phyloP scores from a whole-genome alignment of 768 basidiomycete genomes.

The Fistulinella prunicolor region DNA sequence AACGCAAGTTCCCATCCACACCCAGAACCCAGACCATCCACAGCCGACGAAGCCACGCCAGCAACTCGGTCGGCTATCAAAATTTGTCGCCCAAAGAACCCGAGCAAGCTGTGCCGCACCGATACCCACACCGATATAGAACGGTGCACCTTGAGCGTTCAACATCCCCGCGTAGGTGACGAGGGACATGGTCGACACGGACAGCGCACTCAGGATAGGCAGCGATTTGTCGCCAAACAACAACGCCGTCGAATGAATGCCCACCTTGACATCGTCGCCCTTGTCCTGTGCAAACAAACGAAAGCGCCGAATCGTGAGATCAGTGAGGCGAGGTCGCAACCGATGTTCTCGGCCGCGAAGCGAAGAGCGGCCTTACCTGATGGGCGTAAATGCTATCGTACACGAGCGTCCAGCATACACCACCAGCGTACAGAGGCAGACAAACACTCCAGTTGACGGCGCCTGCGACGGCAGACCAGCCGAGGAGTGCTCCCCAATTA shows the following conservation, averaged over 20 bases:
- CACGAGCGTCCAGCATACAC: conserved; percentile 90
- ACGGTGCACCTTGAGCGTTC: conserved; percentile 72
- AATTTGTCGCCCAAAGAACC: conserved; percentile 71
- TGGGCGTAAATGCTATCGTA: conserved; percentile 99
- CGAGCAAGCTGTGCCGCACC: conserved; percentile 76
- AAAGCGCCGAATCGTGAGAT: background rate
- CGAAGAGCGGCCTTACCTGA: conserved; percentile 55
- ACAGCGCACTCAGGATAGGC: conserved; percentile 71
- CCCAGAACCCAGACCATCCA: conserved; percentile 84
- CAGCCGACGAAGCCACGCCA: conserved; percentile 89
- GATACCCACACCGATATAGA: conserved; percentile 74
- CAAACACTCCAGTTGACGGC: conserved; percentile 78
- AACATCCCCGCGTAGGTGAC: conserved; percentile 78
- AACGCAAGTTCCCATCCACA: conserved; percentile 75
- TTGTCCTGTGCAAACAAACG: conserved; percentile 72
- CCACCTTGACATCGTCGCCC: conserved; percentile 78
- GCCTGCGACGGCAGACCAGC: conserved; percentile 93
- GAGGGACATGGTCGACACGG: conserved; percentile 66
- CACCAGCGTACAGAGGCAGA: conserved; percentile 85
- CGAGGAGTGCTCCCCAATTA: conserved; percentile 95
- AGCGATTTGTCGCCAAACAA: conserved; percentile 80
- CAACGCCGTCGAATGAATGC: conserved; percentile 92
- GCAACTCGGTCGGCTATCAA: conserved; percentile 72
- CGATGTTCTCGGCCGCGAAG: no score
- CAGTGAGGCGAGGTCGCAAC: background rate